Conservation (phyloP, 2,329 filamentous ascomycete genomes). For the Orbilia quercus region DNA sequence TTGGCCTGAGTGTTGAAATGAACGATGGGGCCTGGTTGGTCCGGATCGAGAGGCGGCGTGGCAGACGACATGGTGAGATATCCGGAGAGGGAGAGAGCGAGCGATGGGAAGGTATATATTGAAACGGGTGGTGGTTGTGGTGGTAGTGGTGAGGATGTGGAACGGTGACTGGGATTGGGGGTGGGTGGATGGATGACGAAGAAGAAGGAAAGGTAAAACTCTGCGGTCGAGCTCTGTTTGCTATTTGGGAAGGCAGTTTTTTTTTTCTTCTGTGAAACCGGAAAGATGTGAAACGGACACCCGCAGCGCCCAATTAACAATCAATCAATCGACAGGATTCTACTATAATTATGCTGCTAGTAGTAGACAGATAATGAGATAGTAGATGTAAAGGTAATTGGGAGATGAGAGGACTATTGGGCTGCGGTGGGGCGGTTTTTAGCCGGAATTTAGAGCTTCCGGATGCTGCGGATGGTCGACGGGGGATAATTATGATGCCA, state of each 20-base stretch:
- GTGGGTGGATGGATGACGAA: neutral
- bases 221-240: slow-evolving; percentile 4
- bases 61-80: slow-evolving; percentile 16
- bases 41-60: slow-evolving; percentile 33
- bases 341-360: no score
- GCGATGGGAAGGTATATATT: neutral
- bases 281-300: slow-evolving; percentile 9
- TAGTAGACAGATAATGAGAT: neutral
- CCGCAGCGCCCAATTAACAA: neutral
- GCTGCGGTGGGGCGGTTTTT: slow-evolving; percentile 32
- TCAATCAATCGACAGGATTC: no score
- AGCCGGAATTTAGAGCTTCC: slow-evolving; percentile 50
- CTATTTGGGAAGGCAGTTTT: slow-evolving; percentile 7
- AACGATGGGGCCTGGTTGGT: slow-evolving; percentile 36
- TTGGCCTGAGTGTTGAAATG: slow-evolving; percentile 54
- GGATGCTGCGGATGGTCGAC: slow-evolving; percentile 49
- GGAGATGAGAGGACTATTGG: slow-evolving; percentile 6
- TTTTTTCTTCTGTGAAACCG: neutral
- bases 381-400: neutral
- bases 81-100: neutral
- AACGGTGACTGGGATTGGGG: no score
- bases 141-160: no score
- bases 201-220: slow-evolving; percentile 1
- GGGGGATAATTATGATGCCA: no score
- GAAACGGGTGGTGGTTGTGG: neutral